phyloP scores from a whole-genome alignment of 116 monocot genomes.

The Zostera marina region DNA sequence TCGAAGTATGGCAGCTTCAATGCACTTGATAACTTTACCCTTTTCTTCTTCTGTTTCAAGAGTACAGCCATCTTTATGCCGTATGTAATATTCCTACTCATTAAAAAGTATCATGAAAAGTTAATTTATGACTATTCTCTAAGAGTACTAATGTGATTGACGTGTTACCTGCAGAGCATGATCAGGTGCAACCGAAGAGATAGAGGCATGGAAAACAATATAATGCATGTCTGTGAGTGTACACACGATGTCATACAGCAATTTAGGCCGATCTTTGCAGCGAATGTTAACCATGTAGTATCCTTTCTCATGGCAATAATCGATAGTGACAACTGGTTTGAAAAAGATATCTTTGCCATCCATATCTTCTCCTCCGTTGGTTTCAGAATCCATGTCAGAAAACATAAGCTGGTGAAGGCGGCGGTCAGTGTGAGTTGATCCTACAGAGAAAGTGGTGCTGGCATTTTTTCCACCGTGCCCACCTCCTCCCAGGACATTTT shows the following conservation, averaged over 20 bases:
- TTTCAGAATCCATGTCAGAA: conserved; percentile 56
- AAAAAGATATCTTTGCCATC: conserved; percentile 9
- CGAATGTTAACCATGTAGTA: conserved; percentile 65
- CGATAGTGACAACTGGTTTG: conserved; percentile 52
- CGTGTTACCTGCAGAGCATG: conserved; percentile 51
- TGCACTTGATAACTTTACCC: conserved; percentile 61
- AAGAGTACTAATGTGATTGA: too few relatives aligned
- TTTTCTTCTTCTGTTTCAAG: conserved; percentile 58
- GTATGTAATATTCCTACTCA: conserved; percentile 71
- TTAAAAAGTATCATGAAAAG: background rate
- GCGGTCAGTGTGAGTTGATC: conserved; percentile 58
- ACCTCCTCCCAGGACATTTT: conserved; percentile 35
- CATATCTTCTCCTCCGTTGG: conserved; percentile 3
- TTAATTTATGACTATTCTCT: background rate
- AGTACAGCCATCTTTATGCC: conserved; percentile 50
- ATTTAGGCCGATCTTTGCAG: conserved; percentile 63
- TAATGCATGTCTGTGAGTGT: conserved; percentile 81
- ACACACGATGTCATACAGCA: conserved; percentile 74
- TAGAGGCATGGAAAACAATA: conserved; percentile 81
- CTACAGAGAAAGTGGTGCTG: conserved; percentile 35
- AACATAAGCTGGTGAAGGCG: conserved; percentile 88
- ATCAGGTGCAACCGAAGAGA: conserved; percentile 52
- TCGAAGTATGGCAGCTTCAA: conserved; percentile 81
- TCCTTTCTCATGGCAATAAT: conserved; percentile 60
- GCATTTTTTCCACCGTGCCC: conserved; percentile 27